These are phyloP conservation scores for Tremellales sp. DNA, from an alignment of 1,284 basidiomycete genomes.

Conservation along the genomic window DNA sequence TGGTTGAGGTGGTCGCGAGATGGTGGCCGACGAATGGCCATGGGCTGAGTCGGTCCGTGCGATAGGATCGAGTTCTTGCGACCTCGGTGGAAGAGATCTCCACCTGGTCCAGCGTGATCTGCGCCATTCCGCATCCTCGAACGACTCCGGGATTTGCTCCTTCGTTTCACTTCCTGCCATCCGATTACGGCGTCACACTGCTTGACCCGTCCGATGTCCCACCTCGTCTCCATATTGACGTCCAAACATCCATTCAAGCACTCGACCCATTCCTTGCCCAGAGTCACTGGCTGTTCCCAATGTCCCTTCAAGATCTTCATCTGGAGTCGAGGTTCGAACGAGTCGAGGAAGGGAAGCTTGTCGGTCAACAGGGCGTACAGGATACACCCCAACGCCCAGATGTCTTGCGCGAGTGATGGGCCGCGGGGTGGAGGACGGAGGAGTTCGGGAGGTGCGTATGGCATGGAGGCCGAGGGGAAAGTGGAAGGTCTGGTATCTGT, in stretches of 20 bases:
- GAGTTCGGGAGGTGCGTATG: constrained; percentile 83
- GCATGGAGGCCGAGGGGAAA: constrained; percentile 78
- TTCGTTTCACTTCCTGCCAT: constrained; percentile 55
- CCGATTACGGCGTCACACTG: constrained; percentile 75
- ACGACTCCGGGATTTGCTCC: constrained; percentile 28
- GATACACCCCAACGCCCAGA: constrained; percentile 88
- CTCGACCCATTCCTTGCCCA: constrained; percentile 66
- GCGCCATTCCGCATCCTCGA: constrained; percentile 3
- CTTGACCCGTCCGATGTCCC: constrained; percentile 70
- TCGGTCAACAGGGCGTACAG: constrained; percentile 78
- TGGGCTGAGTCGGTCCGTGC: not conserved
- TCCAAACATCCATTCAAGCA: constrained; percentile 73
- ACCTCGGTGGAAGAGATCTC: not conserved
- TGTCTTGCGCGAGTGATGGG: constrained; percentile 64
- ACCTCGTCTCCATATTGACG: constrained; percentile 57
- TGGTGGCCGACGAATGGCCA: not conserved
- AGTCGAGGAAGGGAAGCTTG: constrained; percentile 73
- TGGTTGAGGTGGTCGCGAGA: not conserved
- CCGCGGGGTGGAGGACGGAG: constrained; percentile 51
- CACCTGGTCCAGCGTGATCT: not conserved
- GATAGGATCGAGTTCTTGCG: not conserved
- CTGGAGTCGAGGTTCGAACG: constrained; percentile 81
- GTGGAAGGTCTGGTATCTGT: constrained; percentile 10
- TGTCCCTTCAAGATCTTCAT: constrained; percentile 83
- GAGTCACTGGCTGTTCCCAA: constrained; percentile 52